Evolutionary conservation across 345 rosid genomes (phyloP).

Genomic region (Lepidium aucheri): DNA sequence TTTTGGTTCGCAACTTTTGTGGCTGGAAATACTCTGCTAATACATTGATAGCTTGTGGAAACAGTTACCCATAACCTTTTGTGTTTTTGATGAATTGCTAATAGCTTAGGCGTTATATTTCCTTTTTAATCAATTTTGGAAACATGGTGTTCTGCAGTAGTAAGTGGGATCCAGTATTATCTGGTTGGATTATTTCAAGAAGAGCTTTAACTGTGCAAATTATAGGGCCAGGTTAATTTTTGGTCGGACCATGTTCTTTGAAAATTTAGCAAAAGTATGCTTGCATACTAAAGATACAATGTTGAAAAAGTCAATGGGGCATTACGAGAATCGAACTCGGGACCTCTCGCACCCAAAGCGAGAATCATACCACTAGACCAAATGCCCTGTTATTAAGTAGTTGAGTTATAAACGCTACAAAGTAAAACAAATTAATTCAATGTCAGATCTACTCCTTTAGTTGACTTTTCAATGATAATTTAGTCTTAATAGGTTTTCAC

Average conservation of each 20-base stretch:
- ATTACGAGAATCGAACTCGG: conserved; percentile 71
- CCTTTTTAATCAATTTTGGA: too few relatives aligned
- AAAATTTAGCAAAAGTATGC: too few relatives aligned
- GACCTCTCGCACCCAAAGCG: conserved; percentile 93
- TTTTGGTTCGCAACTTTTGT: not conserved
- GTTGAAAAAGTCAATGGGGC: conserved; percentile 32
- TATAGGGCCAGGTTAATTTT: too few relatives aligned
- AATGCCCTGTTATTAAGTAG: conserved; percentile 24
- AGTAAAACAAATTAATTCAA: not conserved
- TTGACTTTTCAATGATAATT: conserved; percentile 2
- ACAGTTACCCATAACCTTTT: too few relatives aligned
- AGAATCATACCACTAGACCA: conserved; percentile 94
- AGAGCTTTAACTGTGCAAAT: too few relatives aligned
- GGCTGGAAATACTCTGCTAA: not conserved
- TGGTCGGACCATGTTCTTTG: too few relatives aligned
- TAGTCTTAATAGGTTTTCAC: not conserved
- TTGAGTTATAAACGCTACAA: not conserved
- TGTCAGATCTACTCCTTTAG: not conserved
- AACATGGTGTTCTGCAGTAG: too few relatives aligned
- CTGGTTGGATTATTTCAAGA: too few relatives aligned
- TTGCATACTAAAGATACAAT: too few relatives aligned
- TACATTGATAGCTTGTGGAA: not conserved
- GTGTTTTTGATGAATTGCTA: too few relatives aligned
- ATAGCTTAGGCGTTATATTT: too few relatives aligned
- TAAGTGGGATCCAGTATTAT: too few relatives aligned